Base-by-base conservation (phyloP, 441 rosid genomes). In the Populus hybrid region DNA sequence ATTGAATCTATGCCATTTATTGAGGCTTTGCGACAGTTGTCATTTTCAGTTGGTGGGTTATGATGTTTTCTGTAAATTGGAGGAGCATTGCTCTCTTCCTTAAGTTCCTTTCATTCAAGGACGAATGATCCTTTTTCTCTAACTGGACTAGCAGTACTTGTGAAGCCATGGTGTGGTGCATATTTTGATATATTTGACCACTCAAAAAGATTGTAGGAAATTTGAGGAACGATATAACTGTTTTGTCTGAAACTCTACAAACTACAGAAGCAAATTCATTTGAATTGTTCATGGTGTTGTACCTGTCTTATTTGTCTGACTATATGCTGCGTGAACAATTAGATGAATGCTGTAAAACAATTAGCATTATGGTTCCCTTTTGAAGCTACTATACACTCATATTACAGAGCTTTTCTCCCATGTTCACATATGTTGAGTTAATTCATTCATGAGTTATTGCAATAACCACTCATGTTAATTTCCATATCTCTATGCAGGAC, bases 1-100 rank as follows among this genome's bases (percentile, higher is more conserved):
- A 94, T 94, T 72, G 98, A 94, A 85, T 94, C 98, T 32, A 92
- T 92, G 98, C 96, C 98, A 35, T 96, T 94, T 80, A 93, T 94
- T n/a, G 98, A 96, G 87, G 98, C 99, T 79, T 80, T 96, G 70
- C 92, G 99, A 14, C 99, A 94, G 76, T 89, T 96, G 79, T 94
- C 98, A 0, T 91, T 90, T 77, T 93, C 90, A 72, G 98, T 96
- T 28, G 99, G 99, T 94, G 85, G 88, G 90, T 75, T 90, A 90
- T 83, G 83, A 85, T 50, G 90, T 74, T 71, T 81, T 32, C 28
- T 74, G 46, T 64, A 68, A 63, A n/a, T 73, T 50, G 63, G 10
- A 11, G 57, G 76, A 71, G 23, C 68, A 64, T 76, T 57, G n/a
- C 57, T 63, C 6, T 77, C 54, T 26, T 32, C 59, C 54, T 5